phyloP scores from a whole-genome alignment of 495 filamentous ascomycete species.

The Lasiosphaeria miniovina region DNA sequence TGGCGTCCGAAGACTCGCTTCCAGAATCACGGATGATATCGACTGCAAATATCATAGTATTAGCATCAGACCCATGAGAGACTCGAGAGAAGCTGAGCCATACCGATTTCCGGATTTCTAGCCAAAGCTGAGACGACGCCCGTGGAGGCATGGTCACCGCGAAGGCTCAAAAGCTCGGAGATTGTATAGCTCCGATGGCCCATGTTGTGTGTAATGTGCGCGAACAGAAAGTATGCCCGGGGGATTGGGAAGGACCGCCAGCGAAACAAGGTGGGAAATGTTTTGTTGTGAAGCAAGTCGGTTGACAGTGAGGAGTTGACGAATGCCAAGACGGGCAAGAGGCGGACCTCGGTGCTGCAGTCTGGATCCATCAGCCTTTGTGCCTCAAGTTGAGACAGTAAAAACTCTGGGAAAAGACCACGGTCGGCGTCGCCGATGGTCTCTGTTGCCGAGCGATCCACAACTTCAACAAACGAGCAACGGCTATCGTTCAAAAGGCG shows the following conservation, averaged over 20 bases:
- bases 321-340: slow-evolving; percentile 19
- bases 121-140: slow-evolving; percentile 19
- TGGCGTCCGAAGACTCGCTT: slow-evolving; percentile 19
- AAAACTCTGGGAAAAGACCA: slow-evolving; percentile 16
- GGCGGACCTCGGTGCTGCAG: slow-evolving; percentile 20
- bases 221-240: slow-evolving; percentile 36
- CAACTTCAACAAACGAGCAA: background rate
- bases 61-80: background rate
- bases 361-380: slow-evolving; percentile 30
- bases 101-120: slow-evolving; percentile 35
- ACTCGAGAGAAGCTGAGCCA: slow-evolving; percentile 4
- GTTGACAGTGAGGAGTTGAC: slow-evolving; percentile 10
- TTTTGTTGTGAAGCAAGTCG: slow-evolving; percentile 3
- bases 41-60: slow-evolving; percentile 14
- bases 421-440: background rate
- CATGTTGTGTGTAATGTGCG: slow-evolving; percentile 32
- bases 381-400: slow-evolving; percentile 36
- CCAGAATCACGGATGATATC: slow-evolving; percentile 26
- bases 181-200: slow-evolving; percentile 33
- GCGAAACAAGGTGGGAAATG: slow-evolving; percentile 31
- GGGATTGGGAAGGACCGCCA: slow-evolving; percentile 21
- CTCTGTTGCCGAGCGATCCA: slow-evolving; percentile 1
- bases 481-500: too few relatives aligned
- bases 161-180: slow-evolving; percentile 37
- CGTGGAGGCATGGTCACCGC: slow-evolving; percentile 7